A percentile compares a stretch with the other conserved stretches of the same genome.
phyloP scores from a whole-genome alignment of 2,329 filamentous ascomycete genomes.

The Scopulariopsis brevicaulis region DNA sequence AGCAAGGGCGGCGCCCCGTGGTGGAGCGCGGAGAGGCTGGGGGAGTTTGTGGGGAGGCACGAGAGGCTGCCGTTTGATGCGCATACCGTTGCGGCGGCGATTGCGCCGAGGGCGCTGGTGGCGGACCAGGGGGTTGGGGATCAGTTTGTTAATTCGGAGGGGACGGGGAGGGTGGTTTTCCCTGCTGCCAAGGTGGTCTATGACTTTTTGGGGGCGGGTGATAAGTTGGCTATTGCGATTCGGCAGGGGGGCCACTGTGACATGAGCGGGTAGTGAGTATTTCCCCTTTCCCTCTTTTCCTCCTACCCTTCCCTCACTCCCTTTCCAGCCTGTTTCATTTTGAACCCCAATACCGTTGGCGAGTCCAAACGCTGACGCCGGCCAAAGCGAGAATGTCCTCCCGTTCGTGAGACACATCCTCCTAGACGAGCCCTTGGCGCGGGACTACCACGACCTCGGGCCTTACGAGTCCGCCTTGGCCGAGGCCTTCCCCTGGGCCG shows the following conservation, averaged over 20 bases:
- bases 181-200: constrained; percentile 22
- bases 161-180: constrained; percentile 35
- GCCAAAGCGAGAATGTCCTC: constrained; percentile 17
- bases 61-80: constrained; percentile 44
- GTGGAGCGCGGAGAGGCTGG: constrained; percentile 40
- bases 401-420: constrained; percentile 36
- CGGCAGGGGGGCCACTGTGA: constrained; percentile 35
- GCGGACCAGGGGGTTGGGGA: constrained; percentile 42
- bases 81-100: constrained; percentile 44
- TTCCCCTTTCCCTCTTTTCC: background rate
- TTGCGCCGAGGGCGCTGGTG: constrained; percentile 43
- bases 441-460: constrained; percentile 30
- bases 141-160: constrained; percentile 35
- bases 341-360: too few relatives aligned
- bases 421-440: constrained; percentile 29
- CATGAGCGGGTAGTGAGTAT: constrained; percentile 31
- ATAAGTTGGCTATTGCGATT: constrained; percentile 35
- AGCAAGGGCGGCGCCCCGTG: constrained; percentile 39
- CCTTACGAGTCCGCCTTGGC: constrained; percentile 30
- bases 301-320: background rate
- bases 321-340: too few relatives aligned
- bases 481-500: constrained; percentile 32
- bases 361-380: background rate
- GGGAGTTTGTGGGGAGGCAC: constrained; percentile 43
- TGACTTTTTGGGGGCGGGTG: constrained; percentile 37